phyloP scores from a whole-genome alignment of 495 filamentous ascomycete species.

The Penicillium psychrofluorescens region DNA sequence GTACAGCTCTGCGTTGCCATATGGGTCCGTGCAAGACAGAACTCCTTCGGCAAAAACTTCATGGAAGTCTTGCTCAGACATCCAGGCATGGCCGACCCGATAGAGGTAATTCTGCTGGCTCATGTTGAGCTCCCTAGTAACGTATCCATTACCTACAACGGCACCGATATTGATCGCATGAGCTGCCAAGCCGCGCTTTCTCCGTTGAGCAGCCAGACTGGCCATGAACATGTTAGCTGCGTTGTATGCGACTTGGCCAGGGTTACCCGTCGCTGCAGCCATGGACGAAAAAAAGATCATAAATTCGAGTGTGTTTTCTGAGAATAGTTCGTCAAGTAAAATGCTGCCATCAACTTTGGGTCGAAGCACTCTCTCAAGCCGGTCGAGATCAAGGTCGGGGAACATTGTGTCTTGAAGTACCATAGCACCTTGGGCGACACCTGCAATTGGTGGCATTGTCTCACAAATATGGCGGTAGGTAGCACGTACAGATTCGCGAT shows the following conservation, averaged over 20 bases:
- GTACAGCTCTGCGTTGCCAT: slow-evolving; percentile 4
- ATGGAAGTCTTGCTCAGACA: slow-evolving; percentile 54
- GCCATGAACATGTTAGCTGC: slow-evolving; percentile 51
- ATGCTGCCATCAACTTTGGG: slow-evolving; percentile 43
- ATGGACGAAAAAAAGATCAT: slow-evolving; percentile 33
- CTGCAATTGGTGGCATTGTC: slow-evolving; percentile 41
- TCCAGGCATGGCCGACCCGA: slow-evolving; percentile 25
- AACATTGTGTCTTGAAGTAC: slow-evolving; percentile 44
- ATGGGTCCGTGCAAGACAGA: slow-evolving; percentile 8
- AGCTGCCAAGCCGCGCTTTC: slow-evolving; percentile 24
- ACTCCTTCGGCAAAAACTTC: slow-evolving; percentile 55
- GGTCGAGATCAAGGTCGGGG: slow-evolving; percentile 46
- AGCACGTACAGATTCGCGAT: slow-evolving; percentile 25
- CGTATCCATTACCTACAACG: slow-evolving; percentile 50
- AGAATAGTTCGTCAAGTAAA: slow-evolving; percentile 30
- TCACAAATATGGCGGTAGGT: slow-evolving; percentile 25
- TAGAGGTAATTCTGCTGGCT: slow-evolving; percentile 16
- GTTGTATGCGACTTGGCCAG: slow-evolving; percentile 46
- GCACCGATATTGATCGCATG: slow-evolving; percentile 50
- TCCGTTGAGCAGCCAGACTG: slow-evolving; percentile 29
- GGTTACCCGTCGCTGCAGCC: slow-evolving; percentile 24
- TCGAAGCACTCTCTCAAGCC: slow-evolving; percentile 40
- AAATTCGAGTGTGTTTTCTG: slow-evolving; percentile 31
- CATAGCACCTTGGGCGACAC: slow-evolving; percentile 44
- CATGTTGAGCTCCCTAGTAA: slow-evolving; percentile 23